Base-by-base conservation (phyloP, 2,329 filamentous ascomycete species). In the Monosporascus sp. region DNA sequence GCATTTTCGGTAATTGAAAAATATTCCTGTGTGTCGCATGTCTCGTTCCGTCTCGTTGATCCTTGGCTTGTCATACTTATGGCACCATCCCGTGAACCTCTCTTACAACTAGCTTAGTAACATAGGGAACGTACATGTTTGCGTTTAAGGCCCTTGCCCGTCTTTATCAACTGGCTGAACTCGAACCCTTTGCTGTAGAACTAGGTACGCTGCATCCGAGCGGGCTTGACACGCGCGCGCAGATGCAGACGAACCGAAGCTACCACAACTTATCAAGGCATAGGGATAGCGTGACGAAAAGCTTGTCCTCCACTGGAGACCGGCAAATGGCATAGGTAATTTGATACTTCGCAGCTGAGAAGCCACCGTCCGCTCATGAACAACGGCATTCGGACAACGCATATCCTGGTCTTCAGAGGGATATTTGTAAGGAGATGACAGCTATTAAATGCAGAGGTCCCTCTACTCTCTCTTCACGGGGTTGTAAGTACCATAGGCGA, bases 11-110 rank as follows among this genome's bases (percentile, higher is more conserved):
- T 64, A 64, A 66, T 64, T 65, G 59, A 56, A 52, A 56, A 61
- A 57, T 61, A 61, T 61, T 64, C 55, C 66, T 62, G 66, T 56
- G 53, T 65, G 66, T 66, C 58, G 67, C 57, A 63, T 59, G 57
- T 54, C 41, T 36, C 59, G 55, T 55, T 52, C 55, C 60, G 54
- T 61, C 53, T 57, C 58, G 59, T 38, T 52, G 45, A 55, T 43
- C 50, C 43, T 50, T 55, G 50, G 48, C 47, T 53, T 53, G 49
- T 57, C 51, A 20, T 46, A 46, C 43, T 26, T 26, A 17, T n/a
- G 2, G 24, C 43, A 17, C 5, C 24, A 26, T 27, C 43, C 43
- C 22, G 24, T 26, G 24, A 7, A 46, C n/a, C 7, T 27, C n/a
- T 17, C 16, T 46, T 46, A 22, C 50, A 50, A 48, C 44, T 52